These are phyloP conservation scores for Cercospora nicotianae DNA, from an alignment of 2,329 filamentous ascomycete genomes.

Conservation along the genomic window DNA sequence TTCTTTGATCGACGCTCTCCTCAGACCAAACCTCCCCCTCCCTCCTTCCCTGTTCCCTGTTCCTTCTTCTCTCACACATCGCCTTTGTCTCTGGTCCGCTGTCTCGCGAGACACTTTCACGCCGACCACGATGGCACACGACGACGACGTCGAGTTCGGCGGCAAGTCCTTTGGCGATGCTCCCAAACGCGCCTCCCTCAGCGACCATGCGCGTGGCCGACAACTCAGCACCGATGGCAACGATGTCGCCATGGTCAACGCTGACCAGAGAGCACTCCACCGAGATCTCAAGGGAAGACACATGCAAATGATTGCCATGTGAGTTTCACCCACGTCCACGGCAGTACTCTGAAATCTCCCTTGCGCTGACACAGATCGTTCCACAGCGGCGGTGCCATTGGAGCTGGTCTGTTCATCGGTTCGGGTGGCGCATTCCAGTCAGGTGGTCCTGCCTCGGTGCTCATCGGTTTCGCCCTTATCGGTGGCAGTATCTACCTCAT, in stretches of 20 bases:
- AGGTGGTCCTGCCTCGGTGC: slow-evolving; percentile 51
- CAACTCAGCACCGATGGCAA: slow-evolving; percentile 22
- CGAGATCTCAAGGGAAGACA: slow-evolving; percentile 37
- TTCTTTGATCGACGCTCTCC: neutral
- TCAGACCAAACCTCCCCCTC: neutral
- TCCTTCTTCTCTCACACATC: neutral
- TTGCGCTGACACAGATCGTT: neutral
- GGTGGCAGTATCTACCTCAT: slow-evolving; percentile 40
- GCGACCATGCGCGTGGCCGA: slow-evolving; percentile 22
- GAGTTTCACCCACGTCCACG: neutral
- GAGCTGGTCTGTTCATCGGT: slow-evolving; percentile 57
- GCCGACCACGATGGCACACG: neutral
- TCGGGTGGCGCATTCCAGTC: slow-evolving; percentile 50
- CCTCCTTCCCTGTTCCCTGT: neutral
- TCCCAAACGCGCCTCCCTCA: slow-evolving; percentile 9
- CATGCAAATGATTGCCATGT: slow-evolving; percentile 42
- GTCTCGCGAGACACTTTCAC: neutral
- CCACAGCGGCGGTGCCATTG: slow-evolving; percentile 40
- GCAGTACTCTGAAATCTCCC: neutral
- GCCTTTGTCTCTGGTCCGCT: neutral
- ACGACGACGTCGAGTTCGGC: neutral
- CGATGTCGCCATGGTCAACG: slow-evolving; percentile 19
- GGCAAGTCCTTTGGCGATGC: neutral
- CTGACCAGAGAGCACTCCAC: slow-evolving; percentile 31
- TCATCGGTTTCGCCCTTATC: slow-evolving; percentile 48